phyloP scores from a whole-genome alignment of 495 filamentous ascomycete species.

The Neurospora sp. region DNA sequence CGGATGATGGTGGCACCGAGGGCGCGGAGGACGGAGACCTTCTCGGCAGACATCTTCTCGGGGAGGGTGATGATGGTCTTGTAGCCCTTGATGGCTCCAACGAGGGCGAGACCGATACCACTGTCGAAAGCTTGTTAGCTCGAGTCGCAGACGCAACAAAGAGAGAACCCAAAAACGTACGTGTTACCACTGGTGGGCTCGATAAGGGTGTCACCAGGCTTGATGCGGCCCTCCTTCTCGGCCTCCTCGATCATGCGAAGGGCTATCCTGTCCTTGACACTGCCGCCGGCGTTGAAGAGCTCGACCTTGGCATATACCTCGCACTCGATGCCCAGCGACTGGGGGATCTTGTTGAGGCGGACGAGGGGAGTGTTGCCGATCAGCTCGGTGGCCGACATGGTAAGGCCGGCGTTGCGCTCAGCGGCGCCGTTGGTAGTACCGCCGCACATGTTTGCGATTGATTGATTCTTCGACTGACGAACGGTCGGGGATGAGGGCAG shows the following conservation, averaged over 20 bases:
- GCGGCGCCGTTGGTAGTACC: slow-evolving; percentile 5
- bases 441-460: slow-evolving; percentile 13
- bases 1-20: slow-evolving; percentile 95
- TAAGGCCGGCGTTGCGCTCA: slow-evolving; percentile 17
- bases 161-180: slow-evolving; percentile 31
- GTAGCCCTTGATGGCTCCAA: slow-evolving; percentile 92
- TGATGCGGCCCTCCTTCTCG: slow-evolving; percentile 82
- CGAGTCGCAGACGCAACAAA: slow-evolving; percentile 3
- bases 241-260: slow-evolving; percentile 97
- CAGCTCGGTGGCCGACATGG: slow-evolving; percentile 40
- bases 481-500: neutral
- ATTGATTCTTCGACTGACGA: neutral
- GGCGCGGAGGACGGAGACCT: slow-evolving; percentile 86
- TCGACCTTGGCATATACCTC: slow-evolving; percentile 93
- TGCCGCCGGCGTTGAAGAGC: slow-evolving; percentile 94
- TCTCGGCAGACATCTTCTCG: slow-evolving; percentile 99
- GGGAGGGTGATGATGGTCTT: slow-evolving; percentile 97
- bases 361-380: slow-evolving; percentile 96
- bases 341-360: slow-evolving; percentile 80
- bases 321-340: slow-evolving; percentile 77
- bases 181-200: slow-evolving; percentile 98
- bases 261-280: slow-evolving; percentile 96
- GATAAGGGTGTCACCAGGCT: slow-evolving; percentile 92
- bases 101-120: slow-evolving; percentile 89
- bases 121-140: slow-evolving; percentile 27